Conservation (phyloP, 2,329 filamentous ascomycete genomes). For the Venturia oleaginea region DNA sequence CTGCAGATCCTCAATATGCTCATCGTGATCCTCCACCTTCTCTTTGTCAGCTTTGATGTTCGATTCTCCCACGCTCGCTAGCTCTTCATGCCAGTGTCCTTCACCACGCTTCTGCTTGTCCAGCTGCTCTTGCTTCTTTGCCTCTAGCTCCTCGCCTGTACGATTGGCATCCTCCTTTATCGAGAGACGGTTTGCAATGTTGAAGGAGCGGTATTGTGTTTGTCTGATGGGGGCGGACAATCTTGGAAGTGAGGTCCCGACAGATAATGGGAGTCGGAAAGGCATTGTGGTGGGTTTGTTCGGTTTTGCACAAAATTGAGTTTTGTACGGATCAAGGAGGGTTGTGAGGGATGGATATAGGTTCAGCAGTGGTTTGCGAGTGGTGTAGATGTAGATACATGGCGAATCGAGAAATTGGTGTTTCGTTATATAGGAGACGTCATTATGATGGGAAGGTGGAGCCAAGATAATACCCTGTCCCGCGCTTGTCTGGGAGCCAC, state of each 20-base stretch:
- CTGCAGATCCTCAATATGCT: slow-evolving; percentile 37
- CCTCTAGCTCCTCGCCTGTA: slow-evolving; percentile 31
- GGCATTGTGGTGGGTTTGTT: background rate
- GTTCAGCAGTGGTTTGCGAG: background rate
- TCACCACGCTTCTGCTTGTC: slow-evolving; percentile 34
- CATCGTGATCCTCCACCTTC: slow-evolving; percentile 32
- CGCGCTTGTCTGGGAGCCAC: too few species aligned
- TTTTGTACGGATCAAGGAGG: background rate
- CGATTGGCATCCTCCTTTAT: slow-evolving; percentile 34
- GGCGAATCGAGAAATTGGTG: background rate
- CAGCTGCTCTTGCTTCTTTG: slow-evolving; percentile 36
- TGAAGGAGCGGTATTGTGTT: slow-evolving; percentile 22
- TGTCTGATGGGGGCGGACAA: background rate
- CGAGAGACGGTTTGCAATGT: slow-evolving; percentile 22
- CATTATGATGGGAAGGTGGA: background rate
- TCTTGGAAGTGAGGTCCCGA: background rate
- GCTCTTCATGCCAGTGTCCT: slow-evolving; percentile 35
- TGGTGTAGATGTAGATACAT: background rate
- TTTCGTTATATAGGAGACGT: background rate
- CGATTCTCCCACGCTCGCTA: slow-evolving; percentile 33
- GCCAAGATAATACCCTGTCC: too few species aligned
- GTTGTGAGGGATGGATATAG: background rate
- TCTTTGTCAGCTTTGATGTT: slow-evolving; percentile 34
- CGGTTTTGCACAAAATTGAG: background rate
- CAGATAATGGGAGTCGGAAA: background rate